phyloP scores from a whole-genome alignment of 139 green algal species.

The Chlamydomonas sp. region DNA sequence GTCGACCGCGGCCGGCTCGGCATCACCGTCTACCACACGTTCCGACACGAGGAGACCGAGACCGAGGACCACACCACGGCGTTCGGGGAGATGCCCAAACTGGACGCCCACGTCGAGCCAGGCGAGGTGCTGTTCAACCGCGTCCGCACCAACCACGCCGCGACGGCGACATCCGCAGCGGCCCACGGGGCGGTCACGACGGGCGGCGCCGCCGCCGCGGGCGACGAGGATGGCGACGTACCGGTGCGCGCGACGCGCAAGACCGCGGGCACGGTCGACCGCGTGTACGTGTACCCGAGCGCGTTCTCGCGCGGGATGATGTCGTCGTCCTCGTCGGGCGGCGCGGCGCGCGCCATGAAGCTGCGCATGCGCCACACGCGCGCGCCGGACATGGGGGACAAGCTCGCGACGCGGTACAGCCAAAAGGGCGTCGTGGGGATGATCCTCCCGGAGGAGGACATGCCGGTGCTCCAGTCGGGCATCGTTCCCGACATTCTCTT shows the following conservation, averaged over 20 bases:
- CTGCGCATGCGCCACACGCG: slow-evolving; percentile 40
- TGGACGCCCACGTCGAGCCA: no score
- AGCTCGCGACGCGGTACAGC: slow-evolving; percentile 34
- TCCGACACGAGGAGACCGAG: neutral
- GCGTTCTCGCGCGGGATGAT: no score
- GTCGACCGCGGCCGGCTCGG: slow-evolving; percentile 57
- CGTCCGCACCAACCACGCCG: no score
- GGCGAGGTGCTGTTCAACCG: no score
- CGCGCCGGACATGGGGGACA: slow-evolving; percentile 54
- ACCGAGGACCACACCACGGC: no score
- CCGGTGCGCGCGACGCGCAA: no score
- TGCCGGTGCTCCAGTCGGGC: slow-evolving; percentile 17
- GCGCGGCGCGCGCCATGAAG: slow-evolving; percentile 42
- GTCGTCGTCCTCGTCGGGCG: no score
- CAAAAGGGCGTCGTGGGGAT: slow-evolving; percentile 29
- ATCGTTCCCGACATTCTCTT: slow-evolving; percentile 28
- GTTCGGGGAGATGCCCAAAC: no score
- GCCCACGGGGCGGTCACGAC: no score
- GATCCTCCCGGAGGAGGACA: slow-evolving; percentile 8
- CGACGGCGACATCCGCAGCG: no score
- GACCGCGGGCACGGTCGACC: neutral
- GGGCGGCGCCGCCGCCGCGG: no score
- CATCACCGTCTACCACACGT: slow-evolving; percentile 40
- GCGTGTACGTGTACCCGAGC: neutral
- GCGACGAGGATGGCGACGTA: no score